Conservation (phyloP, 2,329 filamentous ascomycete species). For the Myriangium duriaei region DNA sequence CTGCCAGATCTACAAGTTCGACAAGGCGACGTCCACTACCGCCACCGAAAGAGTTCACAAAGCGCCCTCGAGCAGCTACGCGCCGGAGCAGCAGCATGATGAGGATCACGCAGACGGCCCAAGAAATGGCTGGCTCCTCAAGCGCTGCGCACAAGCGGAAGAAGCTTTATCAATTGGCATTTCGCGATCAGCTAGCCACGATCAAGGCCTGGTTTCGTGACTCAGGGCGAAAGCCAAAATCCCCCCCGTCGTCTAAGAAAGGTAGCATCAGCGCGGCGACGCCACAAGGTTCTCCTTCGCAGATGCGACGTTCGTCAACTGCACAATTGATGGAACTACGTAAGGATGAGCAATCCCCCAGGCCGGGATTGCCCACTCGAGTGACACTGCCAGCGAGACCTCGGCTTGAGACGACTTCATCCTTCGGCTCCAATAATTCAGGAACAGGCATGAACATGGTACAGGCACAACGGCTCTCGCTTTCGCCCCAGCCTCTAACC, state of each 20-base stretch:
- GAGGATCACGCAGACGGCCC: slow-evolving; percentile 64
- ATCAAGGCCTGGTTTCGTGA: slow-evolving; percentile 65
- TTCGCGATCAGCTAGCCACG: slow-evolving; percentile 53
- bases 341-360: slow-evolving; percentile 9
- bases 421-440: slow-evolving; percentile 22
- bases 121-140: slow-evolving; percentile 41
- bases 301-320: slow-evolving; percentile 22
- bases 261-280: slow-evolving; percentile 10
- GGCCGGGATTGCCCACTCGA: slow-evolving; percentile 26
- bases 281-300: slow-evolving; percentile 12
- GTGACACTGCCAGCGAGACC: slow-evolving; percentile 29
- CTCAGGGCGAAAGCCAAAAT: slow-evolving; percentile 49
- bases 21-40: slow-evolving; percentile 65
- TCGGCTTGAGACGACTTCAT: slow-evolving; percentile 30
- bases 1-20: slow-evolving; percentile 61
- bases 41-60: slow-evolving; percentile 74
- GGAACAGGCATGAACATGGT: slow-evolving; percentile 18
- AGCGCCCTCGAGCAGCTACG: slow-evolving; percentile 38
- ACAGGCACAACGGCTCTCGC: slow-evolving; percentile 55
- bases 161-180: slow-evolving; percentile 47
- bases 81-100: slow-evolving; percentile 62
- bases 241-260: slow-evolving; percentile 28
- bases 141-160: slow-evolving; percentile 42
- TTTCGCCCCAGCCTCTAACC: slow-evolving; percentile 78
- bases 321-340: slow-evolving; percentile 13